Base-by-base conservation (phyloP, 441 rosid genomes). In the Populus hybrid region DNA sequence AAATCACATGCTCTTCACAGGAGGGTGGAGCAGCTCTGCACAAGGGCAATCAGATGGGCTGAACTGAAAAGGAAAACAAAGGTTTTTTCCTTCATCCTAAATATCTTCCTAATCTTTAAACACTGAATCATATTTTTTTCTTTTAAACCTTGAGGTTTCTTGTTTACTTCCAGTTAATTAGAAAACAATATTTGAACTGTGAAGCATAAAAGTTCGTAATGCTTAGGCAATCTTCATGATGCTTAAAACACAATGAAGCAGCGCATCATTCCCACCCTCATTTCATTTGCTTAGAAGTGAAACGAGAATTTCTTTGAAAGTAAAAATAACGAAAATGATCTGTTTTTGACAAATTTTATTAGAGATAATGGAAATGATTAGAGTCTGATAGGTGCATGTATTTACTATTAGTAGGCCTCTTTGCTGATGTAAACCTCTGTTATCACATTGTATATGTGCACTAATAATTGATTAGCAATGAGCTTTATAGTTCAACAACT, bases 1-100 rank as follows among this genome's bases (percentile, higher is more conserved):
- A 96, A 96, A 87, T 93, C 98, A 10, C 99, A 96, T 86, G 99
- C 99, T 83, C 97, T 96, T 75, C 99, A 96, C 91, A 96, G 89
- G 90, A 92, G 99, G 87, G 97, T 96, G 65, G 99, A 96, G 83
- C 99, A 96, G 87, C 98, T 96, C 72, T 96, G 99, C 85, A 96
- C 90, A 73, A 86, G 98, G 74, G 97, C 99, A 10, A 93, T 96
- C 85, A 89, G 89, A 85, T 96, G 99, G 99, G 99, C 86, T n/a
- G 95, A 93, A 76, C 87, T 96, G 80, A 96, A 89, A 89, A 93
- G 95, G 79, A 96, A 96, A 85, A 69, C 93, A 18, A 96, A 94
- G 98, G 99, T 96, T 85, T 71, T 81, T 81, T 21, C 57, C 72
- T 28, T 28, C 30, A 28, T 28, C 4, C 30, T 28, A 28, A 0